Conservation (phyloP, 2,329 filamentous ascomycete species). For the Exophiala oligosperma region DNA sequence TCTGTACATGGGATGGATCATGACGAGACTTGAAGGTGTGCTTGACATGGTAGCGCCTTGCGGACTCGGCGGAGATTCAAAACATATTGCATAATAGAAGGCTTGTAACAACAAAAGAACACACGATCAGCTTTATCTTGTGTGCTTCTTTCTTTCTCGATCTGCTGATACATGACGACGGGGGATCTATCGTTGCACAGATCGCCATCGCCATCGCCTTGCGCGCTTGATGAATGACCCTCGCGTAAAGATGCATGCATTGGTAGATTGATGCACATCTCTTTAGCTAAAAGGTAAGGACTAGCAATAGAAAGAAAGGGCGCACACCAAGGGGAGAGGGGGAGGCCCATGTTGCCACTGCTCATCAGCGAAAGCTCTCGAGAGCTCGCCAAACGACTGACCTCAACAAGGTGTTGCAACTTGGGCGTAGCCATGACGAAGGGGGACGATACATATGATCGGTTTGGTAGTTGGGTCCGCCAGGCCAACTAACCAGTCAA, state of each 20-base stretch:
- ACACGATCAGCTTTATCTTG: too few relatives aligned
- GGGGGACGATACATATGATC: too few relatives aligned
- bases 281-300: too few relatives aligned
- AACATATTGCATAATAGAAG: slow-evolving; percentile 25
- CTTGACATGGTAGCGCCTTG: not conserved
- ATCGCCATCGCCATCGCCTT: not conserved
- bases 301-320: too few relatives aligned
- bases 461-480: too few relatives aligned
- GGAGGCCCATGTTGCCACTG: too few relatives aligned
- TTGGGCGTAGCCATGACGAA: too few relatives aligned
- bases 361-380: too few relatives aligned
- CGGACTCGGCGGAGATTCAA: slow-evolving; percentile 11
- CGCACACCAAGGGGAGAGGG: too few relatives aligned
- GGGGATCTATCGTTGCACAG: not conserved
- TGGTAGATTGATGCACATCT: not conserved
- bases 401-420: too few relatives aligned
- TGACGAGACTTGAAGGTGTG: slow-evolving; percentile 5
- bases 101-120: slow-evolving; percentile 20
- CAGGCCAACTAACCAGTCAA: too few relatives aligned
- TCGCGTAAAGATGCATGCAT: not conserved
- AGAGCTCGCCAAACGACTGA: too few relatives aligned
- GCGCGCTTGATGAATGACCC: not conserved
- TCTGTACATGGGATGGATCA: slow-evolving; percentile 10
- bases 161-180: not conserved
- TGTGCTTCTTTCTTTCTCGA: not conserved